Evolutionary conservation across 257 asterid genomes (phyloP).

Genomic region (Rhazya stricta): DNA sequence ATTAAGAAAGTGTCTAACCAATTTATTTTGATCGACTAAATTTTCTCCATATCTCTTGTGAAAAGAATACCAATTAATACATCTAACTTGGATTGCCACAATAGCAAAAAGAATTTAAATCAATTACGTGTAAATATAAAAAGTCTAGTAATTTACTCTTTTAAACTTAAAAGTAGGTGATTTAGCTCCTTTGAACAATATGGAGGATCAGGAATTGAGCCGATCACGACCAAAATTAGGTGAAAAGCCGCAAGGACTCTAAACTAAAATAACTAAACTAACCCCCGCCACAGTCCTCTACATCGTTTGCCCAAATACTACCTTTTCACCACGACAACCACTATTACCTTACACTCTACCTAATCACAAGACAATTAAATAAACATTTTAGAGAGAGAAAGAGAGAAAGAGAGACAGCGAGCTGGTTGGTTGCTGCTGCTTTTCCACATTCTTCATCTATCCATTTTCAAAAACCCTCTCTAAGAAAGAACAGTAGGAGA

Average conservation of each 20-base stretch:
- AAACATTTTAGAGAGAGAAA: not conserved
- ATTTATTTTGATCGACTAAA: too few species aligned
- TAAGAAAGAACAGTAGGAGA: not conserved
- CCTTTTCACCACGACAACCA: not conserved
- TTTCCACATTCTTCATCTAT: not conserved
- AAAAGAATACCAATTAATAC: too few species aligned
- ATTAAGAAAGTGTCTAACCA: too few species aligned
- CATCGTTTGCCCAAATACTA: not conserved
- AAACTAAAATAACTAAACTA: not conserved
- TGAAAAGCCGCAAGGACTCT: not conserved
- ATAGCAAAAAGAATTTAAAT: too few species aligned
- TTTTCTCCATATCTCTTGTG: too few species aligned
- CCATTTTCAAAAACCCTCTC: not conserved
- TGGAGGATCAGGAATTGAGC: not conserved
- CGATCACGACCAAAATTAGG: constrained; percentile 10
- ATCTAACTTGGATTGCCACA: too few species aligned
- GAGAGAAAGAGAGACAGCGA: not conserved
- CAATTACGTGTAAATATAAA: too few species aligned
- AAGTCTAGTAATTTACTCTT: too few species aligned
- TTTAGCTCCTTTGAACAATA: too few species aligned
- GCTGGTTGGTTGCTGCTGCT: constrained; percentile 6
- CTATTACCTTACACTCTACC: constrained; percentile 7
- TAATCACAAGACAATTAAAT: not conserved
- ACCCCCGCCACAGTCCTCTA: not conserved
- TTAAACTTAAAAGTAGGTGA: too few species aligned